Percentiles rank a stretch among this genome's conserved stretches.
Evolutionary conservation across 2,329 filamentous ascomycete species (phyloP).

Genomic region (Myriosclerotinia duriaeana): DNA sequence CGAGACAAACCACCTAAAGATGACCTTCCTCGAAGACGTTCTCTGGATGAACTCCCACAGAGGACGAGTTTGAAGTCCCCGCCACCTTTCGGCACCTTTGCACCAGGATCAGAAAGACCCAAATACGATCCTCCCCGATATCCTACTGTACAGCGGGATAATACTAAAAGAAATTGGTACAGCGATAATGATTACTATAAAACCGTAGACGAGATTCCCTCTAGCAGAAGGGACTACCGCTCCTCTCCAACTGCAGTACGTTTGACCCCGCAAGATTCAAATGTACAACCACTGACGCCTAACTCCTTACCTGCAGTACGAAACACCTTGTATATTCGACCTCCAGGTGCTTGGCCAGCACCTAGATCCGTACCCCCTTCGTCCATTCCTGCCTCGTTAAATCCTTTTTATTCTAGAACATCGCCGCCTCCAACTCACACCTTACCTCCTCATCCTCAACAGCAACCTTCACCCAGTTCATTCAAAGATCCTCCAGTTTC

Average conservation of each 20-base stretch:
- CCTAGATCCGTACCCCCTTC: neutral
- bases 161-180: neutral
- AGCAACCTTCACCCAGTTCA: neutral
- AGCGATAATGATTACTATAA: neutral
- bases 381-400: neutral
- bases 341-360: neutral
- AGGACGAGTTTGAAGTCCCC: neutral
- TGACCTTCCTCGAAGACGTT: neutral
- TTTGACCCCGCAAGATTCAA: neutral
- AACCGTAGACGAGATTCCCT: neutral
- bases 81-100: neutral
- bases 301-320: neutral
- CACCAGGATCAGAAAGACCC: no score
- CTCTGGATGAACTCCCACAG: neutral
- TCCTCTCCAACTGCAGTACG: slow-evolving; percentile 4
- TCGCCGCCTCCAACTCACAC: neutral
- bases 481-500: neutral
- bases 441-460: neutral
- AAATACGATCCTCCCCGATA: neutral
- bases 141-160: neutral
- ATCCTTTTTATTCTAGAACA: neutral
- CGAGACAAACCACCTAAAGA: neutral
- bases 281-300: neutral
- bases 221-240: neutral
- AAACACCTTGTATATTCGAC: neutral